Percentiles rank a stretch among this genome's conserved stretches.
Evolutionary conservation across 2,329 filamentous ascomycete genomes (phyloP).

Genomic region (Byssoonygena ceratinophila): DNA sequence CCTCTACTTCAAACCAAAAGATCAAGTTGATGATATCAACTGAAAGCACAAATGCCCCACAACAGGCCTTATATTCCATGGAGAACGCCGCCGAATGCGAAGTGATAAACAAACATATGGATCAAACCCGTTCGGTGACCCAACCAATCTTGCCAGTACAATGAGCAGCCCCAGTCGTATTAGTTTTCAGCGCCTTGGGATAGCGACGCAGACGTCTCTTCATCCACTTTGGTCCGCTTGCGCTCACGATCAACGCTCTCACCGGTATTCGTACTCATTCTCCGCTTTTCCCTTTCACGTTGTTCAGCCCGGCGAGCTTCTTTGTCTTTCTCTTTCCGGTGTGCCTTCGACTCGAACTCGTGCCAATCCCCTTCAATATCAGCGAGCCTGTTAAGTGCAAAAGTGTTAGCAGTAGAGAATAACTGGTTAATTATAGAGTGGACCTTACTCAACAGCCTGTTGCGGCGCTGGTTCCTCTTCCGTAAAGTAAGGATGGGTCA

Average conservation of each 20-base stretch:
- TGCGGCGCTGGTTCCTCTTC: conserved; percentile 65
- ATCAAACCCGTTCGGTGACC: neutral
- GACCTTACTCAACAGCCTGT: conserved; percentile 71
- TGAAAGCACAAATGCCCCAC: neutral
- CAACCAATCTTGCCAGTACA: neutral
- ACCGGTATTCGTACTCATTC: conserved; percentile 28
- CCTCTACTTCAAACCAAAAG: neutral
- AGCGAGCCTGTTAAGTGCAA: conserved; percentile 48
- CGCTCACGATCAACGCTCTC: conserved; percentile 30
- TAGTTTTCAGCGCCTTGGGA: conserved; percentile 2
- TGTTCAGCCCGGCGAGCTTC: conserved; percentile 43
- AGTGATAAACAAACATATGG: neutral
- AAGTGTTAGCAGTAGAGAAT: conserved; percentile 19
- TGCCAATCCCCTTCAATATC: conserved; percentile 91
- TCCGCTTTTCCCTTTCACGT: conserved; percentile 42
- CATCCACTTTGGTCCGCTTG: conserved; percentile 31
- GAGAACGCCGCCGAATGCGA: conserved; percentile 1
- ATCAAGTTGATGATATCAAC: neutral
- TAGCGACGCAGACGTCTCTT: conserved; percentile 11
- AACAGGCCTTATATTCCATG: neutral
- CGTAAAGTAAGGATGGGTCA: conserved; percentile 81
- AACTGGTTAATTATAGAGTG: conserved; percentile 7
- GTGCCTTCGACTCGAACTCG: conserved; percentile 92
- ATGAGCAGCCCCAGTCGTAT: neutral
- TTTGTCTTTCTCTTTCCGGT: conserved; percentile 72